These are phyloP conservation scores for Candida sojae DNA, from an alignment of 1,139 yeast genomes.

Conservation along the genomic window DNA sequence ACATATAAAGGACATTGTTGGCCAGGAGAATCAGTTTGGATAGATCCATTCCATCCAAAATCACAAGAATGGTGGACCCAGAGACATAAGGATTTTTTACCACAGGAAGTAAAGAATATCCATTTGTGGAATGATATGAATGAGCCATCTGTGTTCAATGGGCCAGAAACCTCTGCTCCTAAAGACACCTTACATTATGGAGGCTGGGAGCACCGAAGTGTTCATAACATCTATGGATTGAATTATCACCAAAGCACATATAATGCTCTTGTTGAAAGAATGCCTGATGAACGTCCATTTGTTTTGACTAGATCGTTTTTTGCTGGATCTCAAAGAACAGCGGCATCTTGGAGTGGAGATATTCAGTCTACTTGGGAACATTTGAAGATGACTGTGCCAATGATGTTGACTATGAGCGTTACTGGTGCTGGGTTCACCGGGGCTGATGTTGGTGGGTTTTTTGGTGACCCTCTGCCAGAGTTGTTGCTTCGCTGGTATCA, in stretches of 20 bases:
- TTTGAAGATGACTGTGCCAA: slow-evolving; percentile 76
- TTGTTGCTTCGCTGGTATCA: slow-evolving; percentile 92
- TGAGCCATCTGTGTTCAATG: slow-evolving; percentile 93
- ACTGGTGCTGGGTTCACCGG: slow-evolving; percentile 94
- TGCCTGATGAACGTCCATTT: slow-evolving; percentile 66
- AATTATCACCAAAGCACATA: slow-evolving; percentile 81
- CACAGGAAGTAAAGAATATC: slow-evolving; percentile 68
- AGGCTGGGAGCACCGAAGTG: slow-evolving; percentile 85
- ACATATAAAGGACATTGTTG: slow-evolving; percentile 88
- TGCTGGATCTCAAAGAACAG: slow-evolving; percentile 88
- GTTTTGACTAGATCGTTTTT: slow-evolving; percentile 84
- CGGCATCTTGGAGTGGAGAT: slow-evolving; percentile 99
- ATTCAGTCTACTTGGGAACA: slow-evolving; percentile 93
- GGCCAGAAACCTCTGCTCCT: slow-evolving; percentile 91
- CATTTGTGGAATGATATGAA: slow-evolving; percentile 98
- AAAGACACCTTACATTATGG: slow-evolving; percentile 78
- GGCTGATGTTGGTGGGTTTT: slow-evolving; percentile 96
- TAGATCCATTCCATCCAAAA: slow-evolving; percentile 74
- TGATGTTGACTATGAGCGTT: slow-evolving; percentile 78
- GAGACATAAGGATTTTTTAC: slow-evolving; percentile 44
- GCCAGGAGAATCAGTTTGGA: slow-evolving; percentile 98
- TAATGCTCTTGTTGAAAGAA: slow-evolving; percentile 59
- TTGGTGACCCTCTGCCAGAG: slow-evolving; percentile 84
- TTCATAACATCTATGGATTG: slow-evolving; percentile 83
- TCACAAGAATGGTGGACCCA: slow-evolving; percentile 63